Evolutionary conservation across 2,329 filamentous ascomycete genomes (phyloP).

Genomic region (Magnaporthiopsis poae): DNA sequence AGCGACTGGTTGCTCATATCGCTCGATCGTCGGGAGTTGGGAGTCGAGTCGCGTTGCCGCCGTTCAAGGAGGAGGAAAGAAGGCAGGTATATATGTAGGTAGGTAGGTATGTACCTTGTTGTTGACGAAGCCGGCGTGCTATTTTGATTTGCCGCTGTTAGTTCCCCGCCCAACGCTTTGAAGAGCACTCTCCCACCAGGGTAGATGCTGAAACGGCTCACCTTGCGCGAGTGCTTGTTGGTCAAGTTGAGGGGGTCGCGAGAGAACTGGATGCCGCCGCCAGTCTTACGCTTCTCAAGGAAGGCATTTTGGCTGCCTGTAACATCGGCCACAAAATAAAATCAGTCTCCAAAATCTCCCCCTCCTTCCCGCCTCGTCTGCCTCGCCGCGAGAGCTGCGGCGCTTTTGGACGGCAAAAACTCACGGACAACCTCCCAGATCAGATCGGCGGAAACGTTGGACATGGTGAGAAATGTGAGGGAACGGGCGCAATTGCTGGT

Average conservation of each 20-base stretch:
- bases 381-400: neutral
- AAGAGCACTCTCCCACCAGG: neutral
- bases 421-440: slow-evolving; percentile 92
- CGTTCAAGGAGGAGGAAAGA: neutral
- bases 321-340: slow-evolving; percentile 9
- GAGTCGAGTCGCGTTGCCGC: slow-evolving; percentile 15
- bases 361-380: neutral
- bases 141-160: slow-evolving; percentile 12
- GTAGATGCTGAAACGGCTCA: slow-evolving; percentile 26
- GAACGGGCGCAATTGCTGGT: slow-evolving; percentile 19
- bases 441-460: slow-evolving; percentile 79
- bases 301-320: slow-evolving; percentile 78
- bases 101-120: slow-evolving; percentile 59
- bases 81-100: neutral
- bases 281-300: slow-evolving; percentile 78
- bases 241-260: slow-evolving; percentile 86
- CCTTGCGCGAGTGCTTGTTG: slow-evolving; percentile 89
- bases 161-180: neutral
- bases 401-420: slow-evolving; percentile 31
- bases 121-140: slow-evolving; percentile 91
- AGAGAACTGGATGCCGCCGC: slow-evolving; percentile 80
- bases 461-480: slow-evolving; percentile 41
- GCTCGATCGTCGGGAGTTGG: neutral
- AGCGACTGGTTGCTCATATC: slow-evolving; percentile 12
- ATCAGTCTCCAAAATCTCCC: slow-evolving; percentile 11